Base-by-base conservation (phyloP, 768 basidiomycete genomes). In the Boletus sp. region DNA sequence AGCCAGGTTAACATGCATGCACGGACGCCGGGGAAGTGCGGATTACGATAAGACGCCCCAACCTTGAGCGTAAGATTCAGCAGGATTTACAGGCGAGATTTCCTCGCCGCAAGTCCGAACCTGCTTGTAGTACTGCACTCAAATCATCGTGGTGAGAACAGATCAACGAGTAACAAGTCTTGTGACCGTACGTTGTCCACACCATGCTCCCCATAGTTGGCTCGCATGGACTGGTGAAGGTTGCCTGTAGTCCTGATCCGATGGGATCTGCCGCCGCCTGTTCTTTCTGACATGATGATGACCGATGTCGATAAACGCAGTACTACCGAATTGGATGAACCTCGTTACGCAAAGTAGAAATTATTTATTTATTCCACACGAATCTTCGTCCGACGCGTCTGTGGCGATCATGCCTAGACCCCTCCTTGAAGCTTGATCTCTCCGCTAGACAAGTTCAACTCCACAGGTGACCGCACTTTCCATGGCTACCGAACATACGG, bases 41-140 rank as follows among this genome's bases (percentile, higher is more conserved):
- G 86, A 64, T 89, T 89, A 12, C 87, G 81, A 70, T 90, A 89
- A 10, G 80, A 83, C 18, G 82, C 70, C n/a, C 82, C 82, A 1
- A 88, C 85, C 73, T 82, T 51, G 1, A 18, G 36, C 7, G 24
- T 3, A 8, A 46, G 36, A 28, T 45, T 58, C 39, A 58, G 41
- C 6, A 28, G 2, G 37, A 8, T 46, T 40, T 12, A 52, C 20
- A 0, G 28, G 20, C n/a, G n/a, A 5, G 24, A 15, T 17, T 6
- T 0, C 20, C 35, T 37, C 9, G 42, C 50, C 20, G 39, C 18
- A 20, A 18, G 49, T 29, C 24, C 61, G 18, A 41, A 69, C 69
- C 69, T 69, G 67, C 41, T 56, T 71, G 10, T 70, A 70, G 51
- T 69, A 71, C 69, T 71, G 35, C 9, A 4, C 5, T 24, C 56